Conservation (phyloP, 192 early-diverging fungal genomes). For the Phlyctochytrium bullatum region DNA sequence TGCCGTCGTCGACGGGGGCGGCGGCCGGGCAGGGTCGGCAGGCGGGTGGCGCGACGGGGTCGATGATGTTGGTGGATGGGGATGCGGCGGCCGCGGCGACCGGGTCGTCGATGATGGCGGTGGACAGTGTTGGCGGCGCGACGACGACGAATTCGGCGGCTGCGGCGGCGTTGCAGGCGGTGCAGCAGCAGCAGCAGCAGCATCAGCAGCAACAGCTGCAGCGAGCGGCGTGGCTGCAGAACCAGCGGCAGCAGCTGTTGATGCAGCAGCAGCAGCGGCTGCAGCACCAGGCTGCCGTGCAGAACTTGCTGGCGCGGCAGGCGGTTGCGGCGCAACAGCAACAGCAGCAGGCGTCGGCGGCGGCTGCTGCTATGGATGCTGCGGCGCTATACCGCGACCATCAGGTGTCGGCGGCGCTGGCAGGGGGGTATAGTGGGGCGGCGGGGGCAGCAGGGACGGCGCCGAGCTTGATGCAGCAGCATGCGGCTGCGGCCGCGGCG, state of each 20-base stretch:
- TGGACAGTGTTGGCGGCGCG: too few relatives aligned
- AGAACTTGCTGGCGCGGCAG: neutral
- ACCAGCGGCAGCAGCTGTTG: neutral
- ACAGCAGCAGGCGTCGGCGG: too few relatives aligned
- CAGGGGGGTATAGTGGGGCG: neutral
- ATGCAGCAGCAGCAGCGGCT: neutral
- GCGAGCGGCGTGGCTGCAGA: neutral
- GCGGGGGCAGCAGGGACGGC: neutral
- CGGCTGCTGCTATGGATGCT: too few relatives aligned
- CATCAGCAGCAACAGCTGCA: neutral
- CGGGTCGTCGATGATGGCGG: too few relatives aligned
- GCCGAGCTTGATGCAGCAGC: neutral
- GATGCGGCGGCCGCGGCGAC: too few relatives aligned
- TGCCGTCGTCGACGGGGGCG: too few relatives aligned
- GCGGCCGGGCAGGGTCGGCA: too few relatives aligned
- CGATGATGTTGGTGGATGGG: too few relatives aligned
- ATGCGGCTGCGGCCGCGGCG: neutral
- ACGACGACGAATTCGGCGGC: neutral
- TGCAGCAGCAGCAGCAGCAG: neutral
- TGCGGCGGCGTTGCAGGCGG: neutral
- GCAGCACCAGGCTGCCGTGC: neutral
- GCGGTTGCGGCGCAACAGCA: neutral
- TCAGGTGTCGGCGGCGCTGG: too few relatives aligned
- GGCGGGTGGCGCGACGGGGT: too few relatives aligned
- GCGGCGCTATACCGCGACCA: too few relatives aligned